Evolutionary conservation across 768 basidiomycete genomes (phyloP).

Genomic region (Amanita thiersii): DNA sequence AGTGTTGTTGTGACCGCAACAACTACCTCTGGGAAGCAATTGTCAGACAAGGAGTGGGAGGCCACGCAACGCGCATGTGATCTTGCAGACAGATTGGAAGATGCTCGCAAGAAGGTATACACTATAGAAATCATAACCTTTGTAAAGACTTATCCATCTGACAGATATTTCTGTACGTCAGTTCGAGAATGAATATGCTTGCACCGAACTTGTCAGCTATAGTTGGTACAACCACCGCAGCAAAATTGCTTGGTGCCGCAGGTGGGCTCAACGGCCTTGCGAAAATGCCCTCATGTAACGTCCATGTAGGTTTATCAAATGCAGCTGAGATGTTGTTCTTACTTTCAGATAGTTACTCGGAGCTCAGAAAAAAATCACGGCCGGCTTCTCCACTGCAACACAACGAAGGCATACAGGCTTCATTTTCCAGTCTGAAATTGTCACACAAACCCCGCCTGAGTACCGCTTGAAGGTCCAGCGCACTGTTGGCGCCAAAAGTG

Average conservation of each 20-base stretch:
- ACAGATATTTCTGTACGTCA: slow-evolving; percentile 98
- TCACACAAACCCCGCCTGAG: slow-evolving; percentile 79
- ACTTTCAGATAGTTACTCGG: slow-evolving; percentile 66
- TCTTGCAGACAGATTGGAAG: slow-evolving; percentile 82
- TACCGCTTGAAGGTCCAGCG: slow-evolving; percentile 89
- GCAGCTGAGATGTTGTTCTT: neutral
- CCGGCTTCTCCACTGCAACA: slow-evolving; percentile 83
- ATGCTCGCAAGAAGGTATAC: slow-evolving; percentile 77
- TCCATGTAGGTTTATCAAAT: slow-evolving; percentile 56
- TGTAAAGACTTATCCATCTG: slow-evolving; percentile 2
- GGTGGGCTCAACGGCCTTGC: slow-evolving; percentile 86
- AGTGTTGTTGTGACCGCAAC: slow-evolving; percentile 95
- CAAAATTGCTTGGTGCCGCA: slow-evolving; percentile 94
- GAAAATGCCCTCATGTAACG: slow-evolving; percentile 94
- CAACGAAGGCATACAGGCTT: slow-evolving; percentile 94
- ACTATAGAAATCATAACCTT: neutral
- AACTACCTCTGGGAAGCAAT: slow-evolving; percentile 71
- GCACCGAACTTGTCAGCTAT: slow-evolving; percentile 98
- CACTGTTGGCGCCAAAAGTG: slow-evolving; percentile 88
- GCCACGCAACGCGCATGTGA: slow-evolving; percentile 83
- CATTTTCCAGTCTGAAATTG: slow-evolving; percentile 88
- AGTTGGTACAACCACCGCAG: slow-evolving; percentile 97
- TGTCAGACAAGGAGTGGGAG: slow-evolving; percentile 66
- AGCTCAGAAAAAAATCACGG: slow-evolving; percentile 85
- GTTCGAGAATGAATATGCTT: slow-evolving; percentile 96